Percentiles rank a stretch among this genome's conserved stretches.
phyloP scores from a whole-genome alignment of 768 basidiomycete species.

The Suillus ampliporus region DNA sequence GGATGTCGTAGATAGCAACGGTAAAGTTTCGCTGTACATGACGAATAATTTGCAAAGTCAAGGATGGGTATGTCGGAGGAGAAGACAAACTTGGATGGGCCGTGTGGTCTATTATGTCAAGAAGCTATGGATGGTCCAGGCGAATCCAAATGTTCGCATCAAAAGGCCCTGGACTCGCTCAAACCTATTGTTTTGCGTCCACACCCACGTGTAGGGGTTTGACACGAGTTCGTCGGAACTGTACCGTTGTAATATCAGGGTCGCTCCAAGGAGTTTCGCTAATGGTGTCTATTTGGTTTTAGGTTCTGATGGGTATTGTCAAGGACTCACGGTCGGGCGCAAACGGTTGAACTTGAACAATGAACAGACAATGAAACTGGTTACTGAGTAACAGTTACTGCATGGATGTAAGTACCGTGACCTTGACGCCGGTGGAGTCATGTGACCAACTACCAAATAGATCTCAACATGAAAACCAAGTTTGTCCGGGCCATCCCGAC shows the following conservation, averaged over 20 bases:
- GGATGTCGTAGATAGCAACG: constrained; percentile 36
- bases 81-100: background rate
- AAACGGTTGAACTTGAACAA: background rate
- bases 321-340: background rate
- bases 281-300: background rate
- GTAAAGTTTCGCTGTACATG: constrained; percentile 11
- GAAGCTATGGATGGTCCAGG: constrained; percentile 1
- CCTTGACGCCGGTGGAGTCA: too few relatives aligned
- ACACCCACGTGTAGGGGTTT: background rate
- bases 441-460: constrained; percentile 3
- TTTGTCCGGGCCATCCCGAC: constrained; percentile 25
- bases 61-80: background rate
- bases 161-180: background rate
- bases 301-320: background rate
- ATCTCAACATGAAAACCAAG: constrained; percentile 5
- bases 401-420: too few relatives aligned
- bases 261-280: background rate
- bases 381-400: too few relatives aligned
- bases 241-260: background rate
- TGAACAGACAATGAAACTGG: too few relatives aligned
- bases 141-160: background rate
- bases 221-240: background rate
- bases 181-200: background rate
- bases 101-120: background rate
- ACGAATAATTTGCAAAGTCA: background rate